Evolutionary conservation across 495 filamentous ascomycete genomes (phyloP).

Genomic region (Aspergillus coremiiformis): DNA sequence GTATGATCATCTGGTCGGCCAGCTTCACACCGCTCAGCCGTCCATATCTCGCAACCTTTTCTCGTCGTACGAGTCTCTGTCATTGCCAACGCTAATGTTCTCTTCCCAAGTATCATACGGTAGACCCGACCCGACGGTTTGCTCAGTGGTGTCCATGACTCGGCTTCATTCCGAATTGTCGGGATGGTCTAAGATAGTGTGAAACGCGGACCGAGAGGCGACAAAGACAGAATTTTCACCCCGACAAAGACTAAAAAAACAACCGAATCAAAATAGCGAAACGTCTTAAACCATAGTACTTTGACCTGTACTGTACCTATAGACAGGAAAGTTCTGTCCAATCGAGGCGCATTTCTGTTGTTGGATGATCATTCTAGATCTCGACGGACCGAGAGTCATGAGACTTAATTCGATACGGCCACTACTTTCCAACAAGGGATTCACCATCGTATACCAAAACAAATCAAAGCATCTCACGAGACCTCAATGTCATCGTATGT

Average conservation of each 20-base stretch:
- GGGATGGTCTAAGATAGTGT: not conserved
- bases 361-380: not conserved
- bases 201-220: not conserved
- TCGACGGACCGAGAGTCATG: not conserved
- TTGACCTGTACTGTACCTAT: not conserved
- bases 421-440: not conserved
- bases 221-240: not conserved
- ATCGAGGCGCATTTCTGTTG: not conserved
- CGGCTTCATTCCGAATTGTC: not conserved
- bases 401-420: not conserved
- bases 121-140: not conserved
- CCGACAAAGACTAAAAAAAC: not conserved
- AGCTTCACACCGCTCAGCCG: not conserved
- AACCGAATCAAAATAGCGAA: not conserved
- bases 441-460: not conserved
- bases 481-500: not conserved
- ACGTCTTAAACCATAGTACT: not conserved
- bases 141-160: not conserved
- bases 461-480: not conserved
- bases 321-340: not conserved
- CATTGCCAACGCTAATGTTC: not conserved
- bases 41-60: not conserved
- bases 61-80: not conserved
- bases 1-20: not conserved
- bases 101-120: not conserved